Evolutionary conservation across 2,329 filamentous ascomycete genomes (phyloP).

Genomic region (Claviceps maximensis): DNA sequence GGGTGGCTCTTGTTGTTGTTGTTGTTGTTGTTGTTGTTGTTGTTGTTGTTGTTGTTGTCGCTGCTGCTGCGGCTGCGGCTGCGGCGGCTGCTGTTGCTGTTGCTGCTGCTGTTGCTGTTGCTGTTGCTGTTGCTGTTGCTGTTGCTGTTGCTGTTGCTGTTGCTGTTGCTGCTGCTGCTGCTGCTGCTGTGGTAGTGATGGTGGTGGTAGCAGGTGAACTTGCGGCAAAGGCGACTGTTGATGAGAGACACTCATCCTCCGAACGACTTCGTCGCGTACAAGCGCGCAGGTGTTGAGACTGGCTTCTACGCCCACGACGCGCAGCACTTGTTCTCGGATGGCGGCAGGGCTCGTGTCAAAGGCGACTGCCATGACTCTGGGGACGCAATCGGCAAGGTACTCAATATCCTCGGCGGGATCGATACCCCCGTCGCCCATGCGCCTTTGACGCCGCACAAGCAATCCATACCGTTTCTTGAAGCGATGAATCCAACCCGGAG

Average conservation of each 20-base stretch:
- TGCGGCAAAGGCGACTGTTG: conserved; percentile 12
- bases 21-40: too few relatives aligned
- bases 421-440: conserved; percentile 31
- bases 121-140: background rate
- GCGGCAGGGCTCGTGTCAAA: conserved; percentile 45
- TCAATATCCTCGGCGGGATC: conserved; percentile 42
- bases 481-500: conserved; percentile 49
- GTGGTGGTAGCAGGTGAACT: background rate
- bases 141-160: background rate
- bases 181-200: conserved; percentile 3
- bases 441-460: conserved; percentile 41
- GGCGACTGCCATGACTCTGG: conserved; percentile 44
- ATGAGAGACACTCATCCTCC: conserved; percentile 17
- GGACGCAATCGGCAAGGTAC: conserved; percentile 47
- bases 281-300: conserved; percentile 40
- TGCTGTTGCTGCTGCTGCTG: conserved; percentile 10
- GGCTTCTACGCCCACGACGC: conserved; percentile 41
- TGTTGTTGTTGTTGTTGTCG: background rate
- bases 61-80: background rate
- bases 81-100: background rate
- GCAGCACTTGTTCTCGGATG: conserved; percentile 43
- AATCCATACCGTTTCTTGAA: conserved; percentile 52
- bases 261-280: conserved; percentile 44
- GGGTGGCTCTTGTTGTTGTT: background rate
- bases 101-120: background rate